Evolutionary conservation across 2,329 filamentous ascomycete species (phyloP).

Genomic region (Byssothecium circinans): DNA sequence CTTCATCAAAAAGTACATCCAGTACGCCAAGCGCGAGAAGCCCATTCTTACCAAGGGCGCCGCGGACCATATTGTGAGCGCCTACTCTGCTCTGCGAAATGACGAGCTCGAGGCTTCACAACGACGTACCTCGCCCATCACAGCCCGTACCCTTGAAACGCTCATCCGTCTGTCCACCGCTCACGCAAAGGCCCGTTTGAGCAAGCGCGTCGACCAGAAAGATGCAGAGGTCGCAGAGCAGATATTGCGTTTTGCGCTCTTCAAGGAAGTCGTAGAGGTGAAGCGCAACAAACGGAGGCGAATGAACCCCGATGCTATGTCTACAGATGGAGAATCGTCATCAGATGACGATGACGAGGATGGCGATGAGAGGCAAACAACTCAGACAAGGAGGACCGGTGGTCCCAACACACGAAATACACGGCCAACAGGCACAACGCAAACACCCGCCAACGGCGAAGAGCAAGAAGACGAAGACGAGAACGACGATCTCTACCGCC

Average conservation of each 20-base stretch:
- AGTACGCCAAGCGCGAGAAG: conserved; percentile 93
- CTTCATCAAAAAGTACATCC: conserved; percentile 99
- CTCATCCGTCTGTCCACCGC: conserved; percentile 97
- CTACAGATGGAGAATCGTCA: conserved; percentile 60
- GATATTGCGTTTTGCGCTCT: conserved; percentile 90
- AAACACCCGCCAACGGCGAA: conserved; percentile 41
- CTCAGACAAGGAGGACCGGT: conserved; percentile 42
- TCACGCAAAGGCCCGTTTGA: conserved; percentile 89
- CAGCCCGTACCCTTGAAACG: conserved; percentile 94
- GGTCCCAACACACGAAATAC: conserved; percentile 40
- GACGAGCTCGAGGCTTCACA: conserved; percentile 95
- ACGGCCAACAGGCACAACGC: conserved; percentile 22
- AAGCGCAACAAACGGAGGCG: conserved; percentile 83
- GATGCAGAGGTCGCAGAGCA: conserved; percentile 86
- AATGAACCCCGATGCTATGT: conserved; percentile 62
- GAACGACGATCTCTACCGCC: conserved; percentile 57
- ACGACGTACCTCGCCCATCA: conserved; percentile 90
- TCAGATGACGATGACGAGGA: conserved; percentile 62
- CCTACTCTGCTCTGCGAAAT: conserved; percentile 90
- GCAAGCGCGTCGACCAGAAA: conserved; percentile 82
- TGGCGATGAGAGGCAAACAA: conserved; percentile 47
- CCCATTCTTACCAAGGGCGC: conserved; percentile 88
- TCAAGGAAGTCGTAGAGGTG: conserved; percentile 85
- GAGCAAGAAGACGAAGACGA: conserved; percentile 59
- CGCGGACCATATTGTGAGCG: conserved; percentile 85